phyloP scores from a whole-genome alignment of 2,329 filamentous ascomycete species.

The Colletotrichum euphorbiae region DNA sequence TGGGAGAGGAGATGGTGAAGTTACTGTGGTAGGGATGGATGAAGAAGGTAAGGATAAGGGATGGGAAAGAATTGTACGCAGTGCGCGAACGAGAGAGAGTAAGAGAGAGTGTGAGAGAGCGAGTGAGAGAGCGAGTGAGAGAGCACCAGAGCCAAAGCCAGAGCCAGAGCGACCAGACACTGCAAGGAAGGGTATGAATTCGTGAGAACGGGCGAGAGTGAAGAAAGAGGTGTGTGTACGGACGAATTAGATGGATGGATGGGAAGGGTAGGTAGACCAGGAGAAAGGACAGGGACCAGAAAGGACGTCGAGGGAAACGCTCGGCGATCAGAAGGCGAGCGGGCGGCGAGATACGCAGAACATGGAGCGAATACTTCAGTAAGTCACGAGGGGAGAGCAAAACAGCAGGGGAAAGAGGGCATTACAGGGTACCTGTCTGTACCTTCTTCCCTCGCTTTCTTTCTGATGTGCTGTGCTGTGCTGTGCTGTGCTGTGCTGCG shows the following conservation, averaged over 20 bases:
- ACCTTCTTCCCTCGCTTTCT: background rate
- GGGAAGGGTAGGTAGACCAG: background rate
- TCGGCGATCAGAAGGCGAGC: slow-evolving; percentile 27
- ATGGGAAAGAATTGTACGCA: background rate
- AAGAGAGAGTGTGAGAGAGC: slow-evolving; percentile 2
- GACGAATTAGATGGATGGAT: background rate
- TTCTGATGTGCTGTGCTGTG: background rate
- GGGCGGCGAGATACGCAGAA: background rate
- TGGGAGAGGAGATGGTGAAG: background rate
- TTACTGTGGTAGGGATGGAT: background rate
- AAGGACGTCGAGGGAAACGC: slow-evolving; percentile 19
- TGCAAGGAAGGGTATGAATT: background rate
- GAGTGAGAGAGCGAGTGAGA: background rate
- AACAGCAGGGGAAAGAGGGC: background rate
- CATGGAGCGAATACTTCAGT: too few relatives aligned
- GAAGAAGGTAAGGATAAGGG: slow-evolving; percentile 5
- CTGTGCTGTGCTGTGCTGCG: background rate
- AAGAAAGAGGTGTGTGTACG: background rate
- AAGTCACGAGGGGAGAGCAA: background rate
- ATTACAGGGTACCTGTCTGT: background rate
- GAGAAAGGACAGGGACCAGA: slow-evolving; percentile 17
- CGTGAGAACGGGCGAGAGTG: background rate
- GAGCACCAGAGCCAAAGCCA: background rate
- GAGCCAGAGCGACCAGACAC: background rate
- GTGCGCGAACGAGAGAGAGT: background rate